Percentiles rank a stretch among this genome's conserved stretches.
phyloP scores from a whole-genome alignment of 2,329 filamentous ascomycete genomes.

The Alternaria arborescens region DNA sequence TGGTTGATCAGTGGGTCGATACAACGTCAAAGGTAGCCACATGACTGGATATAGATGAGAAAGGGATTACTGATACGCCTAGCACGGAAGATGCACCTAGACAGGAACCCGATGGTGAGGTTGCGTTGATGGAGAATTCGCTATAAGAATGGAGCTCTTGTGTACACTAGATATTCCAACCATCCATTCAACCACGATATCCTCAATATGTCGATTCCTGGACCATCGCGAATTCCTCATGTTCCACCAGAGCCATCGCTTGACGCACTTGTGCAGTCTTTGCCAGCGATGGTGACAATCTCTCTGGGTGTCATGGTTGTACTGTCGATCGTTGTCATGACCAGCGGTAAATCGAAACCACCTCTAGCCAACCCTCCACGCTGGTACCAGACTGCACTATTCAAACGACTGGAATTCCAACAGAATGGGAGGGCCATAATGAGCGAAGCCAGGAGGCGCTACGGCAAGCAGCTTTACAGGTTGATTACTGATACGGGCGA shows the following conservation, averaged over 20 bases:
- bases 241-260: background rate
- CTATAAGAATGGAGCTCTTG: background rate
- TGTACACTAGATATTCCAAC: background rate
- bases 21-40: too few species aligned
- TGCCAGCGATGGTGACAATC: background rate
- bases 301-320: background rate
- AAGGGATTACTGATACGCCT: too few species aligned
- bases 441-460: background rate
- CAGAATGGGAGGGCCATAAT: background rate
- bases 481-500: background rate
- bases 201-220: background rate
- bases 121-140: background rate
- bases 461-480: slow-evolving; percentile 5
- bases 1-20: too few species aligned
- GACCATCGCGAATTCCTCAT: background rate
- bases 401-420: background rate
- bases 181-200: background rate
- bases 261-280: background rate
- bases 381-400: background rate
- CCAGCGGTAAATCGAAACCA: background rate
- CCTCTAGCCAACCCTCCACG: slow-evolving; percentile 4
- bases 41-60: too few species aligned
- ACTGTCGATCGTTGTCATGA: background rate
- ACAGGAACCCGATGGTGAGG: accelerated
- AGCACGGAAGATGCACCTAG: too few species aligned